Conservation (phyloP, 2,329 filamentous ascomycete genomes). For the Penicillium frequentans region DNA sequence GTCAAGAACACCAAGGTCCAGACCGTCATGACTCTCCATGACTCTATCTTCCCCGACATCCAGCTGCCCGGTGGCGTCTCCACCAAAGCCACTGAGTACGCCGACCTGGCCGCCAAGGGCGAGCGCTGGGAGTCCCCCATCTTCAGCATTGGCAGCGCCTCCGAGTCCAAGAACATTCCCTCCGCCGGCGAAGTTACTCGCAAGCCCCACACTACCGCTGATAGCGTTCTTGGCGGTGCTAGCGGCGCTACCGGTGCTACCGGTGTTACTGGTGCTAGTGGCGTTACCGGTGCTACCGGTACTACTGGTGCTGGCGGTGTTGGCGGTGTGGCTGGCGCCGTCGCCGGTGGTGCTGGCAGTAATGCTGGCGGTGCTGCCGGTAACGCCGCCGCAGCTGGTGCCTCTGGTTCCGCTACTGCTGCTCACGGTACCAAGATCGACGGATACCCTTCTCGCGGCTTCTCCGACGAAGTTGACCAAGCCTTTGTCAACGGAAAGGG, state of each 20-base stretch:
- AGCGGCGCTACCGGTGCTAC: neutral
- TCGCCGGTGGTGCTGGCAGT: slow-evolving; percentile 26
- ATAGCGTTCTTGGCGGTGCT: slow-evolving; percentile 13
- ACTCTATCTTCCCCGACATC: slow-evolving; percentile 89
- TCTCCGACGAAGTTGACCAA: slow-evolving; percentile 33
- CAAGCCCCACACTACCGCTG: slow-evolving; percentile 56
- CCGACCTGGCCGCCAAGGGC: slow-evolving; percentile 80
- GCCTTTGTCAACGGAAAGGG: slow-evolving; percentile 30
- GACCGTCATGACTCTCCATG: slow-evolving; percentile 79
- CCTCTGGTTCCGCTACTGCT: neutral
- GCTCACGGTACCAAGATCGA: slow-evolving; percentile 8
- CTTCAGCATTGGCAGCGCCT: slow-evolving; percentile 80
- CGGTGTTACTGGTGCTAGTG: no score
- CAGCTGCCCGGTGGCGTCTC: slow-evolving; percentile 84
- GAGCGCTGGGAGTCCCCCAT: slow-evolving; percentile 93
- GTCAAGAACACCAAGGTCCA: slow-evolving; percentile 71
- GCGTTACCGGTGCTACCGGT: slow-evolving; percentile 16
- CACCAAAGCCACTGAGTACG: slow-evolving; percentile 91
- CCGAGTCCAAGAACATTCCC: slow-evolving; percentile 71
- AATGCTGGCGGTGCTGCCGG: slow-evolving; percentile 12
- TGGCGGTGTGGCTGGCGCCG: slow-evolving; percentile 12
- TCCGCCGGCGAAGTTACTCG: slow-evolving; percentile 53
- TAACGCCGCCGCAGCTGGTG: neutral
- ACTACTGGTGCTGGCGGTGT: slow-evolving; percentile 29
- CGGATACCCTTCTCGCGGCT: slow-evolving; percentile 27